A percentile compares a stretch with the other conserved stretches of the same genome.
Evolutionary conservation across 768 basidiomycete species (phyloP).

Genomic region (Boletales sp.): DNA sequence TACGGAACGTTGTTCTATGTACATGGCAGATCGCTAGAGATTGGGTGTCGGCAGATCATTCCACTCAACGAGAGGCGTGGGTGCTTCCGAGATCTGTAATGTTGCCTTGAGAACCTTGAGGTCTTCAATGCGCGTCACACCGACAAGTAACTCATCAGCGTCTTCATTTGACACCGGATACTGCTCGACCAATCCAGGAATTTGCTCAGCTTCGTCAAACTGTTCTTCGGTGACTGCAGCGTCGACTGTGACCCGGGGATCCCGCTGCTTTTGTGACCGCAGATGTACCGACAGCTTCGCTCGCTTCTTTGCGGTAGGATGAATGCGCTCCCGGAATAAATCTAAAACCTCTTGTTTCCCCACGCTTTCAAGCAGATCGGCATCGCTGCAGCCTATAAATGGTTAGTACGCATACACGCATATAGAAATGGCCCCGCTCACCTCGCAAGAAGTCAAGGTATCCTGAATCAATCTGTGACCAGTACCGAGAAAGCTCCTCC

Average conservation of each 20-base stretch:
- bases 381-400: constrained; percentile 66
- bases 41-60: constrained; percentile 64
- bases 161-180: constrained; percentile 55
- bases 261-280: constrained; percentile 61
- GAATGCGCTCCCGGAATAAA: constrained; percentile 66
- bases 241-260: constrained; percentile 58
- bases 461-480: constrained; percentile 68
- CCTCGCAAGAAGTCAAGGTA: constrained; percentile 86
- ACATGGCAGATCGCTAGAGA: constrained; percentile 35
- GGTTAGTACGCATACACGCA: not conserved
- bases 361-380: constrained; percentile 55
- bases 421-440: constrained; percentile 38
- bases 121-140: constrained; percentile 64
- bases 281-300: constrained; percentile 85
- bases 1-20: no score
- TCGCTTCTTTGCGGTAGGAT: constrained; percentile 64
- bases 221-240: constrained; percentile 49
- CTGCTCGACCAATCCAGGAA: constrained; percentile 55
- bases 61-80: constrained; percentile 72
- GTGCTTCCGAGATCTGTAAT: constrained; percentile 50
- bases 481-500: constrained; percentile 73
- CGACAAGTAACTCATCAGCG: constrained; percentile 40
- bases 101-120: constrained; percentile 60
- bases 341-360: constrained; percentile 72
- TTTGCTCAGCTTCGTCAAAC: constrained; percentile 46